Percentiles rank a stretch among this genome's conserved stretches.
These are phyloP conservation scores for Artemisia argyi DNA, from an alignment of 129 eudicot genomes.

Conservation along the genomic window DNA sequence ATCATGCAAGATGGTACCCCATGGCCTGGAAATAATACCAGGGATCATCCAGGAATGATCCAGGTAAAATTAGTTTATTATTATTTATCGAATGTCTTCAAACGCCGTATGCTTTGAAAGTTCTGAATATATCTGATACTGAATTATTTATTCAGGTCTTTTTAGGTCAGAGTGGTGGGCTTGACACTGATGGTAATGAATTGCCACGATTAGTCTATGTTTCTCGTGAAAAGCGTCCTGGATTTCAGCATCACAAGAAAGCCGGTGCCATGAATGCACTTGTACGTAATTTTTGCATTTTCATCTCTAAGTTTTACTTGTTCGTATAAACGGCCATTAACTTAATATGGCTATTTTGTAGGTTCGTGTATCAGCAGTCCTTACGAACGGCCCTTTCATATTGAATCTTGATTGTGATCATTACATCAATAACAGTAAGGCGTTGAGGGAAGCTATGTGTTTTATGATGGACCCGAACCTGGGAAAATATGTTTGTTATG, in stretches of 20 bases:
- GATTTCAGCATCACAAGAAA: conserved; percentile 95
- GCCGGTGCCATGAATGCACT: conserved; percentile 99
- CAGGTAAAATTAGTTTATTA: conserved; percentile 47
- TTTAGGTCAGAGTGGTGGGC: conserved; percentile 96
- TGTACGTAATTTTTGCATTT: conserved; percentile 42
- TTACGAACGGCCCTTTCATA: conserved; percentile 96
- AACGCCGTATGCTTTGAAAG: too few relatives aligned
- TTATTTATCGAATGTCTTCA: background rate
- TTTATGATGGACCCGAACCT: conserved; percentile 99
- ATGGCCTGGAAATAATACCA: conserved; percentile 98
- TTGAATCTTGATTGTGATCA: conserved; percentile 99
- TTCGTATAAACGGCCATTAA: conserved; percentile 10
- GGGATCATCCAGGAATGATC: conserved; percentile 99
- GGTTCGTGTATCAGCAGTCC: conserved; percentile 99
- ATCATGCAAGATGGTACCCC: conserved; percentile 99
- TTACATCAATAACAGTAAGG: conserved; percentile 97
- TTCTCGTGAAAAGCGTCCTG: conserved; percentile 98
- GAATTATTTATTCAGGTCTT: conserved; percentile 58
- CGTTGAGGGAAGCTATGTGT: conserved; percentile 97
- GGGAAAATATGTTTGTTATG: conserved; percentile 98
- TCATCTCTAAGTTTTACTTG: background rate
- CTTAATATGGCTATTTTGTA: conserved; percentile 34
- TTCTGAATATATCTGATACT: too few relatives aligned
- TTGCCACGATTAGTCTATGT: conserved; percentile 91
- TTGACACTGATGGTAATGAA: conserved; percentile 95